Conservation (phyloP, 345 rosid genomes). For the Brassica nigra region DNA sequence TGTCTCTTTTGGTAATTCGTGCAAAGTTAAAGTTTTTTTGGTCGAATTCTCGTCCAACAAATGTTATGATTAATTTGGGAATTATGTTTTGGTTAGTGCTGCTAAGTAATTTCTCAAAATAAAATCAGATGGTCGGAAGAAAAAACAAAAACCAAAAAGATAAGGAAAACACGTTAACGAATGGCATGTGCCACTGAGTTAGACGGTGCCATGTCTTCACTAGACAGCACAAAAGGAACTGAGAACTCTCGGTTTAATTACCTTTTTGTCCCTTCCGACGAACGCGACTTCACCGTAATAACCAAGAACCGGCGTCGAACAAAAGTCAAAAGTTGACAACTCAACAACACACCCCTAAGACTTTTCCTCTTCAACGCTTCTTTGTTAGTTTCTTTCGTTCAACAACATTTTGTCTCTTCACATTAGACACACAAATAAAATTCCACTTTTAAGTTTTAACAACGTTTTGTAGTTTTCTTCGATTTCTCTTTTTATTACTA, state of each 20-base stretch:
- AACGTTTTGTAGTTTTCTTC: conserved; percentile 21
- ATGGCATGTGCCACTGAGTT: conserved; percentile 11
- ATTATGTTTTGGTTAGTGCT: neutral
- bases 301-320: conserved; percentile 25
- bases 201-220: conserved; percentile 31
- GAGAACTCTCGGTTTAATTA: neutral
- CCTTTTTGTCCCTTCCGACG: conserved; percentile 30
- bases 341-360: conserved; percentile 24
- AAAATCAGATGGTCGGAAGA: neutral
- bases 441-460: conserved; percentile 37
- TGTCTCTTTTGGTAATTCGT: too few species aligned
- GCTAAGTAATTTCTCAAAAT: neutral
- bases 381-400: conserved; percentile 36
- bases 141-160: neutral
- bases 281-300: conserved; percentile 32
- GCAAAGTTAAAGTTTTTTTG: too few species aligned
- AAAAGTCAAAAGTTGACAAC: conserved; percentile 43
- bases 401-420: conserved; percentile 36
- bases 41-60: too few species aligned
- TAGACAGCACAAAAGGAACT: conserved; percentile 12
- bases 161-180: conserved; percentile 7
- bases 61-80: neutral
- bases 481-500: neutral
- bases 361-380: conserved; percentile 34
- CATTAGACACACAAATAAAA: conserved; percentile 32